Evolutionary conservation across 2,329 filamentous ascomycete genomes (phyloP), one percentile per base, ranked within the genome.

Genomic region (Colletotrichum gigasporum): DNA sequence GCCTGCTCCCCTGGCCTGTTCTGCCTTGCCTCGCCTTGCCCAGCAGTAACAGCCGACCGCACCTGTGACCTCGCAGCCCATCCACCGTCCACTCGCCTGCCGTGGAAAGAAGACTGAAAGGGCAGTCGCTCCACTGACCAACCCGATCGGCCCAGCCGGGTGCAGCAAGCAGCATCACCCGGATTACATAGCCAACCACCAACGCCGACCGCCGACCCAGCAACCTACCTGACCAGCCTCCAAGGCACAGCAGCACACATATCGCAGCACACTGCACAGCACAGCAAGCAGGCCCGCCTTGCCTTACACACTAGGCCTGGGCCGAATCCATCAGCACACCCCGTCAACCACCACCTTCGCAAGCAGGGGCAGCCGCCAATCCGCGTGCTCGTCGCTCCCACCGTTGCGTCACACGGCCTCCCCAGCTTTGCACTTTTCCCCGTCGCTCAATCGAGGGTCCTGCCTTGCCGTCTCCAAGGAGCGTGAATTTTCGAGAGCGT

Each of bases 391-490:
- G 42, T 30, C 37, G 14, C 41, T 60, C 37, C 28, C 48, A 30
- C 35, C n/a, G 57, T 61, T 65, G 56, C 62, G 57, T 65, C 62
- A 65, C 57, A 39, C 47, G 45, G 35, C 39, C 54, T 52, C 54
- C 60, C 54, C 60, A 63, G 37, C 56, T 60, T 60, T 18, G 60
- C n/a, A n/a, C n/a, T n/a, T n/a, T n/a, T n/a, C n/a, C n/a, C n/a
- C n/a, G n/a, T n/a, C n/a, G n/a, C n/a, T 51, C 60, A 47, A 41
- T 59, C 55, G 47, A 41, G 39, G 45, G 53, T 47, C 16, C 11
- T 18, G 12, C 35, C 24, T 14, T 14, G n/a, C n/a, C n/a, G n/a
- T 35, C 34, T 34, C 14, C 34, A 48, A 50, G 20, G 24, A 44
- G 47, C 52, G 52, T 39, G 52, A 55, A 55, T 55, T 55, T 58